phyloP scores from a whole-genome alignment of 2,329 filamentous ascomycete species.

The Hymenoscyphus infarciens region DNA sequence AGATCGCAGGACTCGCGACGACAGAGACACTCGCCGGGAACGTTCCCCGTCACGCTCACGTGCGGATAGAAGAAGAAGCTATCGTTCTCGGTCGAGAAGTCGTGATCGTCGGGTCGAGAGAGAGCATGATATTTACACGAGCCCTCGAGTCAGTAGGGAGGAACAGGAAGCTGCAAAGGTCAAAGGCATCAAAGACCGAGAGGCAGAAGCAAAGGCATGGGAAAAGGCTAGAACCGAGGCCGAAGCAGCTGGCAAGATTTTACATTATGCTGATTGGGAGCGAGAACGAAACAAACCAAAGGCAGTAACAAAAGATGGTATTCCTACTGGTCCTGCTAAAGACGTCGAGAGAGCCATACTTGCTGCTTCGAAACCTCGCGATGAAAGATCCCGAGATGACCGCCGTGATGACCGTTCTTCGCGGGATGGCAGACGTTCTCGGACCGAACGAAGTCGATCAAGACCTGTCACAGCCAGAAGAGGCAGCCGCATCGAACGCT shows the following conservation, averaged over 20 bases:
- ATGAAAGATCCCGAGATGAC: constrained; percentile 27
- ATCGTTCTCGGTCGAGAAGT: constrained; percentile 25
- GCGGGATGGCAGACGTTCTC: constrained; percentile 18
- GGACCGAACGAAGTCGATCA: constrained; percentile 33
- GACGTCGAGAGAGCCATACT: not conserved
- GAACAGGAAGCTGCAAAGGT: constrained; percentile 46
- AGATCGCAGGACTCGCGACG: constrained; percentile 13
- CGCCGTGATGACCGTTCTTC: constrained; percentile 21
- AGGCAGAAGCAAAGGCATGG: constrained; percentile 62
- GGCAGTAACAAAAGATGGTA: constrained; percentile 7
- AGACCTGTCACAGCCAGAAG: constrained; percentile 25
- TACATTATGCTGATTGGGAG: constrained; percentile 37
- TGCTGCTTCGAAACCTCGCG: not conserved
- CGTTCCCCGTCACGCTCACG: constrained; percentile 2
- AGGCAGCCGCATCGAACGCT: constrained; percentile 31
- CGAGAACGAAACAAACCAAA: constrained; percentile 8
- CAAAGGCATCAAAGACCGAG: constrained; percentile 58
- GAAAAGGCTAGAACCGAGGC: constrained; percentile 60
- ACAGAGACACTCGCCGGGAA: constrained; percentile 9
- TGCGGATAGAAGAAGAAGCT: constrained; percentile 22
- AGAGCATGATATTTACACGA: constrained; percentile 1
- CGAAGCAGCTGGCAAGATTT: constrained; percentile 55
- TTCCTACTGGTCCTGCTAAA: constrained; percentile 9
- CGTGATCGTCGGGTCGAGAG: constrained; percentile 15
- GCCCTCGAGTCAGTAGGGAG: constrained; percentile 14